Percentiles rank a stretch among this genome's conserved stretches.
Conservation (phyloP, 208 protist genomes). For the Leishmania arabica region DNA sequence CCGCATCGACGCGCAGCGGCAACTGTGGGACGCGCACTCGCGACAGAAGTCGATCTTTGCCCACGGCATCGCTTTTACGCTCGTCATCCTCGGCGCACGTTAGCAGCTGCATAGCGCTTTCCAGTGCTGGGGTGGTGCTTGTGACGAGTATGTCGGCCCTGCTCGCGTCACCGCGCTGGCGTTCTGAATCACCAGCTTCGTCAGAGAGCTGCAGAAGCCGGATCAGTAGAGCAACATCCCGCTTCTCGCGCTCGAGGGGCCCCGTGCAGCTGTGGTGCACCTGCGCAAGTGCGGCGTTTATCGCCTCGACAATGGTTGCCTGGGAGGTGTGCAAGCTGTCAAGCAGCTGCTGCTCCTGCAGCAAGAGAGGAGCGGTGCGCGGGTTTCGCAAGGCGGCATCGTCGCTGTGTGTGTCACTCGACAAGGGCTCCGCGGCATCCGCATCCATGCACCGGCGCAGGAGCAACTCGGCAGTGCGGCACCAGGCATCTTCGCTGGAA, state of each 20-base stretch:
- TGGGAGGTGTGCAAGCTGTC: constrained; percentile 15
- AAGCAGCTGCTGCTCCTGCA: constrained; percentile 26
- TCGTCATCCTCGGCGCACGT: neutral
- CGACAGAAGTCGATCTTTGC: neutral
- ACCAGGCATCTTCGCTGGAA: constrained; percentile 17
- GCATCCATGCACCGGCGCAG: constrained; percentile 7
- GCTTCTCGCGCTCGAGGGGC: constrained; percentile 9
- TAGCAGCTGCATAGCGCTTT: constrained; percentile 11
- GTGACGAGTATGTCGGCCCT: constrained; percentile 1
- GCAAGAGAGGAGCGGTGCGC: constrained; percentile 9
- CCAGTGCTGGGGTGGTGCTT: constrained; percentile 16
- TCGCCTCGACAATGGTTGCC: neutral
- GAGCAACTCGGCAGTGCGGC: constrained; percentile 13
- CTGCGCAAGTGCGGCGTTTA: constrained; percentile 22
- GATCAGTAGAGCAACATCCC: constrained; percentile 24
- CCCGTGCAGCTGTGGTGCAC: neutral
- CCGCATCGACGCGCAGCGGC: neutral
- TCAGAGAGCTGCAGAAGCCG: constrained; percentile 35
- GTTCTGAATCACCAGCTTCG: constrained; percentile 3
- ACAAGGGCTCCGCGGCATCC: neutral
- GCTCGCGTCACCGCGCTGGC: neutral
- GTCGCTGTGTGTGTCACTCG: neutral
- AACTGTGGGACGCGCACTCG: constrained; percentile 13
- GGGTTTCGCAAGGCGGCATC: neutral
- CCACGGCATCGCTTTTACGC: neutral